Percentiles rank a stretch among this genome's conserved stretches.
These are phyloP conservation scores for Leccinellum rugosiceps DNA, from an alignment of 768 basidiomycete species.

Conservation along the genomic window DNA sequence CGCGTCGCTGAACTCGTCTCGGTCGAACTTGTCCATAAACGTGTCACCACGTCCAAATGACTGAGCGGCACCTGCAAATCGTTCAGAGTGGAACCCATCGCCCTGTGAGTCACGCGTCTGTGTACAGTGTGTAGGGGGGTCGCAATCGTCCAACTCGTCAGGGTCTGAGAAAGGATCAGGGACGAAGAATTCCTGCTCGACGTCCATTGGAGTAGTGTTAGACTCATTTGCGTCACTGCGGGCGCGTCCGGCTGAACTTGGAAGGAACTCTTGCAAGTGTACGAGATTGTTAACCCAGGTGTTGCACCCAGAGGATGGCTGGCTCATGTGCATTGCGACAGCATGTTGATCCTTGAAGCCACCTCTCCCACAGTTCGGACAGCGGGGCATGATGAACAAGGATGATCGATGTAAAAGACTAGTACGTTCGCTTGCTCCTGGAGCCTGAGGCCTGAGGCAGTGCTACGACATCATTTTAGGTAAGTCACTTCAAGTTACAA, in stretches of 20 bases:
- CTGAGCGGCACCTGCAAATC: not conserved
- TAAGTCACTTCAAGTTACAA: too few species aligned
- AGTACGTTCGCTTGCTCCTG: too few species aligned
- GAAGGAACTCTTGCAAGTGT: not conserved
- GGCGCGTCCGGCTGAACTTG: not conserved
- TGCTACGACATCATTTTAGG: too few species aligned
- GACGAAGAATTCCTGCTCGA: not conserved
- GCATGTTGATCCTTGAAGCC: not conserved
- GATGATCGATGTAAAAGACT: too few species aligned
- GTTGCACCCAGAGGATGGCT: not conserved
- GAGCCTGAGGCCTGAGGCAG: too few species aligned
- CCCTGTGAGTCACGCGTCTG: not conserved
- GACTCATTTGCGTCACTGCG: not conserved
- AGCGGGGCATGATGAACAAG: not conserved
- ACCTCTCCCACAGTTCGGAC: not conserved
- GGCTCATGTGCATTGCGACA: not conserved
- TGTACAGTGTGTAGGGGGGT: not conserved
- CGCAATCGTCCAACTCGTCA: not conserved
- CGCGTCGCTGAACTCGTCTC: not conserved
- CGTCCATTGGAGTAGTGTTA: not conserved
- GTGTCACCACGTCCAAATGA: not conserved
- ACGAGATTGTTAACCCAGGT: not conserved
- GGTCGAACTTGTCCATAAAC: not conserved
- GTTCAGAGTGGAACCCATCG: not conserved
- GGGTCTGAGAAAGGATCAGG: not conserved